phyloP scores from a whole-genome alignment of 139 green algal species.

The Deuterostichococcus epilithicus region DNA sequence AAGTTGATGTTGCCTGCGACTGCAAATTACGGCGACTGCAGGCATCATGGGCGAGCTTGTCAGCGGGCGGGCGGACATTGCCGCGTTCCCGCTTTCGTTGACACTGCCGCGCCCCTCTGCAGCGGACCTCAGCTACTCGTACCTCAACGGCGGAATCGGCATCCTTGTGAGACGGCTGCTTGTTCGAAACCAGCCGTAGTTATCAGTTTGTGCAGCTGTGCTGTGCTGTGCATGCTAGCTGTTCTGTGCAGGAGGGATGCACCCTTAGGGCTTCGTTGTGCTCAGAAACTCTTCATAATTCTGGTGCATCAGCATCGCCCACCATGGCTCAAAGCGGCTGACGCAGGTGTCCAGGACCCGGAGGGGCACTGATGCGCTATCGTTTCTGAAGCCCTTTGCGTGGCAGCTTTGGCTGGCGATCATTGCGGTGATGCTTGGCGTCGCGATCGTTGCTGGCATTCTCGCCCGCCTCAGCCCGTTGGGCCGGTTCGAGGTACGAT shows the following conservation, averaged over 20 bases:
- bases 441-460: neutral
- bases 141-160: slow-evolving; percentile 17
- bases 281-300: no score
- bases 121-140: slow-evolving; percentile 5
- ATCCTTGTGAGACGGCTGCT: slow-evolving; percentile 21
- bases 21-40: no score
- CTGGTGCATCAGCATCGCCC: no score
- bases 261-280: no score
- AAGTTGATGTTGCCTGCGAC: no score
- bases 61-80: slow-evolving; percentile 3
- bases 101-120: neutral
- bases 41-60: slow-evolving; percentile 21
- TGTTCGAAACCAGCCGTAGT: no score
- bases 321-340: no score
- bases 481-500: neutral
- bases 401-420: neutral
- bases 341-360: neutral
- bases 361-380: neutral
- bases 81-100: slow-evolving; percentile 28
- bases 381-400: neutral
- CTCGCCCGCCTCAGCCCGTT: neutral
- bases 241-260: no score
- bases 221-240: no score
- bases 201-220: no score
- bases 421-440: neutral